Percentiles rank a stretch among this genome's conserved stretches.
These are phyloP conservation scores for Mollisiaceae sp. DNA, from an alignment of 2,329 filamentous ascomycete genomes.

Conservation along the genomic window DNA sequence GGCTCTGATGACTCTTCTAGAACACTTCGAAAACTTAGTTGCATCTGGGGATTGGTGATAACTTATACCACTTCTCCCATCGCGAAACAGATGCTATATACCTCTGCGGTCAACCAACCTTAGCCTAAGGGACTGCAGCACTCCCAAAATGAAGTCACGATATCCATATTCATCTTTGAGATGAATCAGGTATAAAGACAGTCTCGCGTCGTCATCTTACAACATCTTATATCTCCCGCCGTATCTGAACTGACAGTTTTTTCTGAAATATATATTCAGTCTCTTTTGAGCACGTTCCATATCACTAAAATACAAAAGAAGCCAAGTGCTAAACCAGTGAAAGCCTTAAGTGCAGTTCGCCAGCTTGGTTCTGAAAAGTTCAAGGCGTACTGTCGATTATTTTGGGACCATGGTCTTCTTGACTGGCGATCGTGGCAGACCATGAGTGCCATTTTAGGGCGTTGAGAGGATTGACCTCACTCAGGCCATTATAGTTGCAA, in stretches of 20 bases:
- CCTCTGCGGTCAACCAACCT: neutral
- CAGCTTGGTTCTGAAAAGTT: too few relatives aligned
- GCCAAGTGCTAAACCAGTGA: neutral
- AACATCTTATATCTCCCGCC: neutral
- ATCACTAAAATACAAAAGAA: neutral
- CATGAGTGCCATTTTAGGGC: too few relatives aligned
- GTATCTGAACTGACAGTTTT: neutral
- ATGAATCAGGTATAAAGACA: neutral
- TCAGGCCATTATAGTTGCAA: too few relatives aligned
- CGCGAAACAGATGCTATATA: too few relatives aligned
- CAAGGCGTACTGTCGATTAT: too few relatives aligned
- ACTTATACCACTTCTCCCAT: neutral
- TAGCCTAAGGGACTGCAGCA: neutral
- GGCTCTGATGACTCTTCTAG: conserved; percentile 2
- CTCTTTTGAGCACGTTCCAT: neutral
- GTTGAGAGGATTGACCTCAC: too few relatives aligned
- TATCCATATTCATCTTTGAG: neutral
- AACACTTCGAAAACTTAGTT: neutral
- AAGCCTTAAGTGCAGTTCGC: neutral
- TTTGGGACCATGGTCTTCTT: neutral
- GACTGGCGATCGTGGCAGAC: neutral
- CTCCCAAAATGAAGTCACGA: neutral
- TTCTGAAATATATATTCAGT: neutral
- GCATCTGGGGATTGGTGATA: neutral
- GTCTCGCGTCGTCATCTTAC: neutral